These are phyloP conservation scores for Boletus pseudopeckii DNA, from an alignment of 768 basidiomycete species.

Conservation along the genomic window DNA sequence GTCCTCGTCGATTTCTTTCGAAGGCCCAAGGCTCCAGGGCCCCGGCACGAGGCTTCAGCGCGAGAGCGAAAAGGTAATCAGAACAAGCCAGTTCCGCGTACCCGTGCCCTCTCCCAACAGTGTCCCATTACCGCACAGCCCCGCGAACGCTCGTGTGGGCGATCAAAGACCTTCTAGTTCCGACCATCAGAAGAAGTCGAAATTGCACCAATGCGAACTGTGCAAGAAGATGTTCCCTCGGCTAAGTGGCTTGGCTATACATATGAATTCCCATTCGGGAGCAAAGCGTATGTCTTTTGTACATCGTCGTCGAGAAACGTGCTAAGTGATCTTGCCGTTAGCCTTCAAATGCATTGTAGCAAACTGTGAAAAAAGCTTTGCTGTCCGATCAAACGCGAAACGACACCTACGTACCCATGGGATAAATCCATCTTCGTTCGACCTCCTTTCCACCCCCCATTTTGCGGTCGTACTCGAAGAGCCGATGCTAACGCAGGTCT, in stretches of 20 bases:
- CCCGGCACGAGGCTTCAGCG: slow-evolving; percentile 25
- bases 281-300: slow-evolving; percentile 40
- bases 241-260: slow-evolving; percentile 49
- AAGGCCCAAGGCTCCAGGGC: slow-evolving; percentile 15
- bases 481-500: slow-evolving; percentile 42
- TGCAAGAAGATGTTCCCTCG: slow-evolving; percentile 48
- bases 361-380: slow-evolving; percentile 63
- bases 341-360: slow-evolving; percentile 49
- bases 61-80: slow-evolving; percentile 5
- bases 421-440: slow-evolving; percentile 33
- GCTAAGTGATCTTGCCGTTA: slow-evolving; percentile 8
- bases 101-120: slow-evolving; percentile 1
- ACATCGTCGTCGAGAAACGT: neutral
- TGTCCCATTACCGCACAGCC: slow-evolving; percentile 8
- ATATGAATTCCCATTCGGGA: slow-evolving; percentile 53
- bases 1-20: neutral
- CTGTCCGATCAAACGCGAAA: slow-evolving; percentile 78
- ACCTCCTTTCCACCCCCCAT: slow-evolving; percentile 15
- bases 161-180: slow-evolving; percentile 10
- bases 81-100: slow-evolving; percentile 14
- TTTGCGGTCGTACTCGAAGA: slow-evolving; percentile 45
- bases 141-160: neutral
- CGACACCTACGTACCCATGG: slow-evolving; percentile 77
- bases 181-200: slow-evolving; percentile 36
- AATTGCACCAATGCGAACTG: slow-evolving; percentile 47